Conservation (phyloP, 2,329 filamentous ascomycete genomes). For the Talaromyces sp. region DNA sequence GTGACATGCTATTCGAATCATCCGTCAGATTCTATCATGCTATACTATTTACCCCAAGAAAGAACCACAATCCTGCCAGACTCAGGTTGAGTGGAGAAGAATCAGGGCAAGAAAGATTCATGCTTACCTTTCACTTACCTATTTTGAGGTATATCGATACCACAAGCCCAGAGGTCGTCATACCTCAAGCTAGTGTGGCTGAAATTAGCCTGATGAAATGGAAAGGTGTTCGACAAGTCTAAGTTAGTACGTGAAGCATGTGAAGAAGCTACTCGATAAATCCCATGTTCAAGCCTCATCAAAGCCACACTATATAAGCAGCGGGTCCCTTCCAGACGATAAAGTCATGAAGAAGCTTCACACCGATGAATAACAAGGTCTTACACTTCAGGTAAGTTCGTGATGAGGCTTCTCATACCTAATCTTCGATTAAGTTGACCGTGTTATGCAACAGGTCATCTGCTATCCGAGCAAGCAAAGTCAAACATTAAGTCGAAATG, state of each 20-base stretch:
- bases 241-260: not conserved
- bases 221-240: not conserved
- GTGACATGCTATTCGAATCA: slow-evolving; percentile 3
- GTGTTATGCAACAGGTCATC: not conserved
- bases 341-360: not conserved
- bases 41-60: not conserved
- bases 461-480: not conserved
- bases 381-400: not conserved
- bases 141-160: not conserved
- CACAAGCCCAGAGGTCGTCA: not conserved
- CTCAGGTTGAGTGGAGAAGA: not conserved
- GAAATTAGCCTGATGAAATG: not conserved
- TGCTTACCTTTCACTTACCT: not conserved
- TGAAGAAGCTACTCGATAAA: not conserved
- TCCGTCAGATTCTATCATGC: not conserved
- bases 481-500: slow-evolving; percentile 14
- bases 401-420: not conserved
- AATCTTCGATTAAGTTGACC: not conserved
- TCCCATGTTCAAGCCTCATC: slow-evolving; percentile 3
- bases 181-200: slow-evolving; percentile 1
- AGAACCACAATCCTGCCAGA: not conserved
- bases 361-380: not conserved
- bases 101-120: not conserved
- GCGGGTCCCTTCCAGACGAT: not conserved
- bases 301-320: slow-evolving; percentile 8